Percentiles rank a stretch among this genome's conserved stretches.
Conservation (phyloP, 2,329 filamentous ascomycete species). For the Cytospora schulzeri region DNA sequence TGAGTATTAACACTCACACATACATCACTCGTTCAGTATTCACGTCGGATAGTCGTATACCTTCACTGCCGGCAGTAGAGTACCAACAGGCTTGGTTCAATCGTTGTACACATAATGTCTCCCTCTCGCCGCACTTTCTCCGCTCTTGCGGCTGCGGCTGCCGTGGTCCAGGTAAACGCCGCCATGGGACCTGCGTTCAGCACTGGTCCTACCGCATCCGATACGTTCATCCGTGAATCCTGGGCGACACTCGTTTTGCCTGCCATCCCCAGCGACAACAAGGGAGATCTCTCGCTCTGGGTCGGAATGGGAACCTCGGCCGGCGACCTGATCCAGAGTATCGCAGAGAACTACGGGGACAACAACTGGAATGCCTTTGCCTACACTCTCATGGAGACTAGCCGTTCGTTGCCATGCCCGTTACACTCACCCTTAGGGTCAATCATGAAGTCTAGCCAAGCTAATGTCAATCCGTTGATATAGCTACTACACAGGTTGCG, state of each 20-base stretch:
- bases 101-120: constrained; percentile 6
- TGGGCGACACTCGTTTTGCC: constrained; percentile 48
- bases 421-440: constrained; percentile 1
- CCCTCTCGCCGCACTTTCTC: constrained; percentile 14
- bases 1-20: neutral
- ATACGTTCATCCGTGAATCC: constrained; percentile 47
- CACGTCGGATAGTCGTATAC: neutral
- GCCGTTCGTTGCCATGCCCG: constrained; percentile 25
- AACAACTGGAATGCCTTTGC: constrained; percentile 45
- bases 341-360: constrained; percentile 40
- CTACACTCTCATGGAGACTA: constrained; percentile 44
- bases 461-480: constrained; percentile 6
- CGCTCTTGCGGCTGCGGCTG: constrained; percentile 26
- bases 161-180: constrained; percentile 30
- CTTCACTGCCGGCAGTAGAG: constrained; percentile 24
- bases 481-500: constrained; percentile 37
- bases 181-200: constrained; percentile 45
- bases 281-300: constrained; percentile 46
- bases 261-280: constrained; percentile 39
- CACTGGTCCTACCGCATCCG: constrained; percentile 44
- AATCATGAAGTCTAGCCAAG: neutral
- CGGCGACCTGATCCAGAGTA: constrained; percentile 51
- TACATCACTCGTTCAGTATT: neutral
- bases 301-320: constrained; percentile 51
- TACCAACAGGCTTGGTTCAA: neutral